Evolutionary conservation across 1,284 basidiomycete genomes (phyloP), one percentile per base, ranked within the genome.

Genomic region (Ceratobasidium sp.): DNA sequence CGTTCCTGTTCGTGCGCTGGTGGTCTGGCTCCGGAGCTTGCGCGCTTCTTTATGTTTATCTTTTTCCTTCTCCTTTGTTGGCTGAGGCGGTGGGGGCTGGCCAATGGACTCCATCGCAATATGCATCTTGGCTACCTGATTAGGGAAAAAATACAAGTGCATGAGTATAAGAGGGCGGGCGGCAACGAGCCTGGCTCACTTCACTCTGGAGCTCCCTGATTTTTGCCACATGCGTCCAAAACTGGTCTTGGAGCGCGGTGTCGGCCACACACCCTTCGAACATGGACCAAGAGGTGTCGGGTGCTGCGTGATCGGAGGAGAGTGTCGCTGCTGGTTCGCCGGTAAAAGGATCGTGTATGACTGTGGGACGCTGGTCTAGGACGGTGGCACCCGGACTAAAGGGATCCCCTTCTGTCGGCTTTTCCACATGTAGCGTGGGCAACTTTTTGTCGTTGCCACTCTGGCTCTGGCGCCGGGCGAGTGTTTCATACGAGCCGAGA

Each of bases 141-240:
- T 39, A 39, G 36, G 36, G 14, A 39, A 39, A 21, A 32, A 32
- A 53, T 26, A 14, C 12, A 18, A 34, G 30, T 16, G 6, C n/a
- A 4, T 61, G 28, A 8, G 18, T 50, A 30, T 30, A 64, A 46
- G 45, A 36, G 18, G 36, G 30, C 61, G 2, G 9, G 36, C 36
- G 36, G 36, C 36, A 16, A 30, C 12, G 3, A 26, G 4, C 41
- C n/a, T n/a, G 36, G 39, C 46, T 2, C 21, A 64, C 61, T 23
- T 64, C 61, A n/a, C 61, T 64, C 39, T 64, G 61, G n/a, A 64
- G 46, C 46, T 64, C 61, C 21, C 61, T 12, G 45, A 64, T 64
- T 23, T 26, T 64, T n/a, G 61, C 61, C 46, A 64, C 61, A 26
- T 64, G 61, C 10, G 61, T 4, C 61, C 61, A 64, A 43, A 64